Evolutionary conservation across 1,284 basidiomycete genomes (phyloP).

Genomic region (Malassezia brasiliensis): DNA sequence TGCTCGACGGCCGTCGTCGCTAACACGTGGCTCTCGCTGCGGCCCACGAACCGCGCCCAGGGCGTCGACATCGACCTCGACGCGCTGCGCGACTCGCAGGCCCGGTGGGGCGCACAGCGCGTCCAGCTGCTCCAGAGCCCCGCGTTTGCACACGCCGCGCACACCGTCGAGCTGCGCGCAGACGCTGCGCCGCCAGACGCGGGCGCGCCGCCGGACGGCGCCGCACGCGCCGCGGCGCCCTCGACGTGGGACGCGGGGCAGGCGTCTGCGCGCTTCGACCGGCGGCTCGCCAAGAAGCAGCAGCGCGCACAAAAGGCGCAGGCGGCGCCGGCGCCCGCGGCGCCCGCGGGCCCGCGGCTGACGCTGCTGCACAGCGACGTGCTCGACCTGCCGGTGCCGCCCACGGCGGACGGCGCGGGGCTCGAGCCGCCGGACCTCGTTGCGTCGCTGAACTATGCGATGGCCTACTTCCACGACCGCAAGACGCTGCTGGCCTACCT

Average conservation of each 20-base stretch:
- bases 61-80: conserved; percentile 35
- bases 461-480: conserved; percentile 37
- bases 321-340: background rate
- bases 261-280: conserved; percentile 29
- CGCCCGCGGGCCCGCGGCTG: conserved; percentile 11
- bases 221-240: no score
- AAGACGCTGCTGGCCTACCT: conserved; percentile 26
- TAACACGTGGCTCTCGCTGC: conserved; percentile 25
- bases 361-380: conserved; percentile 34
- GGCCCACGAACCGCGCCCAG: conserved; percentile 20
- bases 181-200: background rate
- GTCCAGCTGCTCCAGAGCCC: conserved; percentile 27
- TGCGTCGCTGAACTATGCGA: conserved; percentile 36
- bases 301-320: conserved; percentile 9
- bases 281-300: conserved; percentile 21
- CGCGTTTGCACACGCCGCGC: background rate
- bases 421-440: conserved; percentile 28
- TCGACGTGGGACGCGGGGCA: conserved; percentile 26
- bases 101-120: conserved; percentile 7
- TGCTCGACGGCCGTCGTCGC: conserved; percentile 31
- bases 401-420: background rate
- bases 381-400: conserved; percentile 25
- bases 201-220: background rate
- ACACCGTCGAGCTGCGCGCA: conserved; percentile 9
- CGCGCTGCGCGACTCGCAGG: conserved; percentile 25